phyloP scores from a whole-genome alignment of 2,329 filamentous ascomycete species.

The Myriangium duriaei region DNA sequence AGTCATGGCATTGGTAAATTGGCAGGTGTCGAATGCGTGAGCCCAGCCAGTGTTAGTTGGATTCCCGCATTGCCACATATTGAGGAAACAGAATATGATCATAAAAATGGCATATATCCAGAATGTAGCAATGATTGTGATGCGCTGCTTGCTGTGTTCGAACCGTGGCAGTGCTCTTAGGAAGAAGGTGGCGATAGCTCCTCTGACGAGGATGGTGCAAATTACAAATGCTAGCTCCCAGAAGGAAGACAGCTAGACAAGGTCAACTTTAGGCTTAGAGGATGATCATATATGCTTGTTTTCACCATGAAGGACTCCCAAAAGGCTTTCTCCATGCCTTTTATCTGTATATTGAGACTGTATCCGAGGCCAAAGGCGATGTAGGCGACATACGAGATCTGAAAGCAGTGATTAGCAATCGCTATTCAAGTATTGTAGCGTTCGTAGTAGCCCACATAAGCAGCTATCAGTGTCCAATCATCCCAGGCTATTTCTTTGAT shows the following conservation, averaged over 20 bases:
- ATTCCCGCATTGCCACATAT: constrained; percentile 6
- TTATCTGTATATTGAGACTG: background rate
- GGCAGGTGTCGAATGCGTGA: background rate
- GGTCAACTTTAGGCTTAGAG: background rate
- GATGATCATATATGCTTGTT: background rate
- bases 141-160: constrained; percentile 1
- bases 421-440: background rate
- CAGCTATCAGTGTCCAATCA: background rate
- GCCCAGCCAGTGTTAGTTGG: background rate
- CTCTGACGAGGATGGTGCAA: constrained; percentile 6
- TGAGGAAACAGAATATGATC: constrained; percentile 5
- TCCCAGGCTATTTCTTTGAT: background rate
- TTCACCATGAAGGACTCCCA: background rate
- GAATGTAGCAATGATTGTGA: constrained; percentile 4
- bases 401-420: background rate
- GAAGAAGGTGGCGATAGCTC: constrained; percentile 8
- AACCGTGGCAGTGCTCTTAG: constrained; percentile 4
- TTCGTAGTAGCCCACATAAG: background rate
- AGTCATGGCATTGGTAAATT: background rate
- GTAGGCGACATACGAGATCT: background rate
- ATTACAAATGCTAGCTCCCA: background rate
- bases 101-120: constrained; percentile 3
- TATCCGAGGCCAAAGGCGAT: background rate
- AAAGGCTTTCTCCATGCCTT: background rate
- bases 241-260: background rate